Evolutionary conservation across 495 filamentous ascomycete genomes (phyloP), one percentile per base, ranked within the genome.

Genomic region (Lasiosphaeris hirsuta): DNA sequence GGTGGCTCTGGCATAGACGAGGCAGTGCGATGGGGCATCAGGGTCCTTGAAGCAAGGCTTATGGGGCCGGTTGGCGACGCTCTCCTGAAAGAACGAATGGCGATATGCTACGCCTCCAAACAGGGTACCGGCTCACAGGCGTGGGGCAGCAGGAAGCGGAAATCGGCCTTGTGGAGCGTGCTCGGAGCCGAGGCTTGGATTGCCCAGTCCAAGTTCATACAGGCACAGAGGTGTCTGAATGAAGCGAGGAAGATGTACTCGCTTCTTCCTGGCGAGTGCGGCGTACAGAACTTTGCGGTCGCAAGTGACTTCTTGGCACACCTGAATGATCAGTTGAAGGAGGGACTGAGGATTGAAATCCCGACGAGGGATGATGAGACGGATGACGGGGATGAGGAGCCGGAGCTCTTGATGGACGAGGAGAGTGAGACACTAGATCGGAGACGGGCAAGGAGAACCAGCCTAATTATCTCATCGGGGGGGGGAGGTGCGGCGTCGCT

Each of bases 141-240:
- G 38, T 88, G 84, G 79, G 90, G 90, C 4, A 75, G 81, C 4
- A 76, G 94, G 53, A 78, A 75, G 47, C 79, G 94, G 23, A 97
- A 96, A 72, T 87, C 90, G 8, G 95, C 89, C 0, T 81, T 96
- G 69, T 98, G 95, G 93, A 88, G 84, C 61, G 80, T 94, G 23
- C 75, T 96, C 34, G 88, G 88, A 6, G 86, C 92, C 0, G 88
- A 95, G 49, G 80, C 84, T 3, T 98, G 94, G 94, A 70, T 92
- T 13, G 80, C 78, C 39, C 78, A 89, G 38, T 82, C 79, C 7
- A 89, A 91, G 51, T 81, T 78, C 35, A 75, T 84, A 13, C 85
- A 90, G 60, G 86, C 89, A 11, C 86, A 87, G 49, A 74, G 78
- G 10, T 89, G 88, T 60, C 73, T 96, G 11, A 83, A 88, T 47